Conservation (phyloP, 2,329 filamentous ascomycete species). For the Acephala macrosclerotiorum region DNA sequence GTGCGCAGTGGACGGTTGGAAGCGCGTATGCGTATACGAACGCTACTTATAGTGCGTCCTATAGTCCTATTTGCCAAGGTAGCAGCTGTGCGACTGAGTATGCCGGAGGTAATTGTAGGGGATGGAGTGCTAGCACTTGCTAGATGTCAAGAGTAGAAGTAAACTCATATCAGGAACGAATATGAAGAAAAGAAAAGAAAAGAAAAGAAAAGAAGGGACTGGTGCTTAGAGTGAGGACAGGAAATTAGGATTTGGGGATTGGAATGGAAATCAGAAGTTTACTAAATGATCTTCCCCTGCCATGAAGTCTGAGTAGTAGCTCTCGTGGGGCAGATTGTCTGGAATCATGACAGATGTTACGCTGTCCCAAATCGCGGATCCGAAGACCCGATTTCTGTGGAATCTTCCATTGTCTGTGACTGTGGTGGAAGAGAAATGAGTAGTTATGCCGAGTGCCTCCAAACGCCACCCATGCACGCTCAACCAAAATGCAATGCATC, state of each 20-base stretch:
- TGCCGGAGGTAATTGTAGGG: neutral
- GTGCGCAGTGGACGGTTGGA: neutral
- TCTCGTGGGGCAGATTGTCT: too few species aligned
- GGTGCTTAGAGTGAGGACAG: too few species aligned
- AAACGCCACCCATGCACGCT: constrained; percentile 7
- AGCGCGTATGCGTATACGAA: neutral
- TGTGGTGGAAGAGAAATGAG: neutral
- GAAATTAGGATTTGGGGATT: too few species aligned
- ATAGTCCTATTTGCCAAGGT: constrained; percentile 1
- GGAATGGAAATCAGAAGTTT: too few species aligned
- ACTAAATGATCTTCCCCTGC: too few species aligned
- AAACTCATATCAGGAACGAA: too few species aligned
- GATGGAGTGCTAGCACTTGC: neutral
- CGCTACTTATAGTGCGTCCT: constrained; percentile 1
- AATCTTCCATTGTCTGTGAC: neutral
- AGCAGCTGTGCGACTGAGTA: neutral
- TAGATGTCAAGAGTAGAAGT: neutral
- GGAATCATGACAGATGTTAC: neutral
- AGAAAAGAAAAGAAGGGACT: neutral
- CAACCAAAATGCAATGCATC: neutral
- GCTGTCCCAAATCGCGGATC: neutral
- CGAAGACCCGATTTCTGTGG: neutral
- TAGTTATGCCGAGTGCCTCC: constrained; percentile 10
- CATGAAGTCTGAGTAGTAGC: too few species aligned
- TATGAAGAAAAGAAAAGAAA: neutral